Evolutionary conservation across 768 basidiomycete species (phyloP).

Genomic region (Boletus rubescentipes): DNA sequence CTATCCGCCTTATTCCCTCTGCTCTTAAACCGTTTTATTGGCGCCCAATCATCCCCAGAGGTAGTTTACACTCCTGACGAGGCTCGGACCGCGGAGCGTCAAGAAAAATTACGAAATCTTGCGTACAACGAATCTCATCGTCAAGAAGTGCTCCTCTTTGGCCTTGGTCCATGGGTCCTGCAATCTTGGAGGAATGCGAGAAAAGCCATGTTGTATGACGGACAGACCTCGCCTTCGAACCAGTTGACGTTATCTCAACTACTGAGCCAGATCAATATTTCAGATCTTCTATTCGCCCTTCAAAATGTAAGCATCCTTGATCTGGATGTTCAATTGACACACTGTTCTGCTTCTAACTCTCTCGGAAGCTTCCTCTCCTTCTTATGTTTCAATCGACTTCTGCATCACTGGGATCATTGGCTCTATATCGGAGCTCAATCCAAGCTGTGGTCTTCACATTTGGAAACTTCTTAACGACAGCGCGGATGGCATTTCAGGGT

Average conservation of each 20-base stretch:
- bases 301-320: slow-evolving; percentile 62
- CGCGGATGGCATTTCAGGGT: slow-evolving; percentile 77
- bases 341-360: slow-evolving; percentile 14
- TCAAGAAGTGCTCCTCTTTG: slow-evolving; percentile 81
- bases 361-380: slow-evolving; percentile 66
- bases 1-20: slow-evolving; percentile 61
- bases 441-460: slow-evolving; percentile 68
- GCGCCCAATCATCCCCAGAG: slow-evolving; percentile 42
- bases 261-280: slow-evolving; percentile 57
- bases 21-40: slow-evolving; percentile 51
- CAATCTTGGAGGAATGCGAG: slow-evolving; percentile 71
- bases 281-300: slow-evolving; percentile 60
- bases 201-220: slow-evolving; percentile 56
- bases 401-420: slow-evolving; percentile 76
- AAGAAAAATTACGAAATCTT: slow-evolving; percentile 72
- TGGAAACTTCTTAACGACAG: slow-evolving; percentile 59
- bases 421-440: slow-evolving; percentile 76
- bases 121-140: slow-evolving; percentile 74
- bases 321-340: background rate
- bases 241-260: slow-evolving; percentile 44
- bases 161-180: slow-evolving; percentile 82
- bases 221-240: slow-evolving; percentile 39
- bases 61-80: slow-evolving; percentile 51
- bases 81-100: slow-evolving; percentile 62
- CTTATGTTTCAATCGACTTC: slow-evolving; percentile 70